Conservation (phyloP, 2,329 filamentous ascomycete genomes). For the Cyclaneusma minus region DNA sequence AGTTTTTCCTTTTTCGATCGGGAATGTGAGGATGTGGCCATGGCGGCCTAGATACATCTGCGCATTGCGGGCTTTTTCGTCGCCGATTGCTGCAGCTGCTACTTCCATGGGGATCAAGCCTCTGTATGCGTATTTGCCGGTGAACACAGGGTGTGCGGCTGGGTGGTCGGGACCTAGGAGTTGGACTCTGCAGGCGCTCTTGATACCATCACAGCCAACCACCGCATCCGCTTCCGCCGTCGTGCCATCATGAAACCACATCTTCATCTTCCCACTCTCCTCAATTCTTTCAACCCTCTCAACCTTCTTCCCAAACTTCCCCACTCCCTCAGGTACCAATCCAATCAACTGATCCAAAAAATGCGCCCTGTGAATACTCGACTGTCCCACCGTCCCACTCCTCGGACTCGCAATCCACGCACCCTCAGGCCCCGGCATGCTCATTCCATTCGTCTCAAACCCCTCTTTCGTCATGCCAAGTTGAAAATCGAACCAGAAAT, state of each 20-base stretch:
- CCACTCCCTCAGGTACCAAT: slow-evolving; percentile 21
- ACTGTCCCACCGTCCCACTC: slow-evolving; percentile 8
- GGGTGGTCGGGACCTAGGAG: slow-evolving; percentile 35
- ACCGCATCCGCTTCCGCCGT: slow-evolving; percentile 28
- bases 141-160: slow-evolving; percentile 26
- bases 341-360: slow-evolving; percentile 18
- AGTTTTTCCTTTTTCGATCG: slow-evolving; percentile 36
- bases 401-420: slow-evolving; percentile 3
- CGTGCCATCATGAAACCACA: slow-evolving; percentile 29
- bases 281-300: slow-evolving; percentile 14
- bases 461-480: slow-evolving; percentile 7
- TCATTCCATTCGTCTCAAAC: too few species aligned
- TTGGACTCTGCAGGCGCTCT: slow-evolving; percentile 34
- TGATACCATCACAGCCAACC: slow-evolving; percentile 50
- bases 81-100: slow-evolving; percentile 30
- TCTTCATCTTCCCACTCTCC: slow-evolving; percentile 10
- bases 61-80: slow-evolving; percentile 28
- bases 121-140: slow-evolving; percentile 44
- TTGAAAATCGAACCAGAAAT: slow-evolving; percentile 15
- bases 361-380: slow-evolving; percentile 15
- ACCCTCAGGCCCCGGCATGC: slow-evolving; percentile 1
- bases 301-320: slow-evolving; percentile 21
- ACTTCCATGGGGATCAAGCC: slow-evolving; percentile 42
- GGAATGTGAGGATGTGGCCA: slow-evolving; percentile 45
- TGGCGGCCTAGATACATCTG: slow-evolving; percentile 32